phyloP scores from a whole-genome alignment of 352 stramenopile species.

The Phytophthora agathidicida region DNA sequence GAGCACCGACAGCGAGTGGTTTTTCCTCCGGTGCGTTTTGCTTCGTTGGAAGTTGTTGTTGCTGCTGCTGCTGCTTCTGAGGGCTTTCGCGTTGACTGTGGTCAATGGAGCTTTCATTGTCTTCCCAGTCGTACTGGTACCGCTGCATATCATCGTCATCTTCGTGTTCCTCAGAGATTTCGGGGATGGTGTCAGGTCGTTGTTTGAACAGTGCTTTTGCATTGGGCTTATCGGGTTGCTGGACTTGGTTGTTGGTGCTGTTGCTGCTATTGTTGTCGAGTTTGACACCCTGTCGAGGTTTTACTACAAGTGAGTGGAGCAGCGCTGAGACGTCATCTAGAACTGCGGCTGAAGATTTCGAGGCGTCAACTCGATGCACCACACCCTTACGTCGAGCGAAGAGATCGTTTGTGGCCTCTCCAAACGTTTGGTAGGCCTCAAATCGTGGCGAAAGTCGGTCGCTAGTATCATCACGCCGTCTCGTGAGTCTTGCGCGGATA shows the following conservation, averaged over 20 bases:
- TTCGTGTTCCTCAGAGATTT: conserved; percentile 53
- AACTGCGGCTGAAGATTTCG: conserved; percentile 34
- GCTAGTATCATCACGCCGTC: conserved; percentile 57
- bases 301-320: conserved; percentile 40
- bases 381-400: conserved; percentile 34
- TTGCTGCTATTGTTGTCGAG: conserved; percentile 11
- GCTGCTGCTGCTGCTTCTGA: conserved; percentile 8
- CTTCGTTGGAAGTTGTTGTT: neutral
- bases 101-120: conserved; percentile 21
- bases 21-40: neutral
- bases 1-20: neutral
- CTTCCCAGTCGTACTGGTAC: conserved; percentile 48
- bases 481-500: conserved; percentile 60
- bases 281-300: conserved; percentile 1
- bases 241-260: conserved; percentile 25
- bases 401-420: conserved; percentile 55
- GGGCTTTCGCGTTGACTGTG: conserved; percentile 10
- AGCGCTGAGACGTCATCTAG: conserved; percentile 49
- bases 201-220: conserved; percentile 32
- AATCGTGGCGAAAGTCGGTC: conserved; percentile 68
- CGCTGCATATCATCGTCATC: conserved; percentile 38
- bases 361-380: conserved; percentile 53
- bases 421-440: conserved; percentile 67
- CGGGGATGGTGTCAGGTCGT: conserved; percentile 48
- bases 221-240: conserved; percentile 1